phyloP scores from a whole-genome alignment of 495 filamentous ascomycete species.

The Penicillium macrosclerotiorum region DNA sequence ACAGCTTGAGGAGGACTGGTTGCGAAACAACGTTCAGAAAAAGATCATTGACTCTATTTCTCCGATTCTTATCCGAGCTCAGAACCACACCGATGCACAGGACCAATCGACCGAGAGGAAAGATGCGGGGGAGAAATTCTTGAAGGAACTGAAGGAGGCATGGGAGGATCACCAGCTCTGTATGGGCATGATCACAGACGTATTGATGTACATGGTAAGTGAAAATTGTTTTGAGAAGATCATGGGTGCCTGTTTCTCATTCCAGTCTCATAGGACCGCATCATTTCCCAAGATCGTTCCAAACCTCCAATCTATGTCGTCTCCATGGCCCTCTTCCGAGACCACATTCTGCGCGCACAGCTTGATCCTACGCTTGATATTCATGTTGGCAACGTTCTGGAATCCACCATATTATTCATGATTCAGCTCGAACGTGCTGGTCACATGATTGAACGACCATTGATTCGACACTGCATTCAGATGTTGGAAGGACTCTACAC shows the following conservation, averaged over 20 bases:
- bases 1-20: slow-evolving; percentile 76
- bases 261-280: slow-evolving; percentile 66
- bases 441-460: slow-evolving; percentile 79
- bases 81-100: slow-evolving; percentile 39
- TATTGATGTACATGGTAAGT: slow-evolving; percentile 93
- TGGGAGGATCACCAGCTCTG: slow-evolving; percentile 89
- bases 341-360: slow-evolving; percentile 66
- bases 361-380: slow-evolving; percentile 42
- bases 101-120: slow-evolving; percentile 70
- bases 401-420: slow-evolving; percentile 82
- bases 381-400: slow-evolving; percentile 66
- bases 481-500: slow-evolving; percentile 94
- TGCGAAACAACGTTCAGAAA: slow-evolving; percentile 64
- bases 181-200: slow-evolving; percentile 97
- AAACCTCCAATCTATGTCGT: slow-evolving; percentile 77
- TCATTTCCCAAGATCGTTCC: slow-evolving; percentile 66
- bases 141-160: slow-evolving; percentile 68
- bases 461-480: slow-evolving; percentile 78
- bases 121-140: slow-evolving; percentile 77
- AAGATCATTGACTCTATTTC: slow-evolving; percentile 61
- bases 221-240: background rate
- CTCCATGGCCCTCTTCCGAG: slow-evolving; percentile 83
- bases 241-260: background rate
- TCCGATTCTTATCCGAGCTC: slow-evolving; percentile 50
- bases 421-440: slow-evolving; percentile 89